These are phyloP conservation scores for Lophium mytilinum DNA, from an alignment of 495 filamentous ascomycete species.

Conservation along the genomic window DNA sequence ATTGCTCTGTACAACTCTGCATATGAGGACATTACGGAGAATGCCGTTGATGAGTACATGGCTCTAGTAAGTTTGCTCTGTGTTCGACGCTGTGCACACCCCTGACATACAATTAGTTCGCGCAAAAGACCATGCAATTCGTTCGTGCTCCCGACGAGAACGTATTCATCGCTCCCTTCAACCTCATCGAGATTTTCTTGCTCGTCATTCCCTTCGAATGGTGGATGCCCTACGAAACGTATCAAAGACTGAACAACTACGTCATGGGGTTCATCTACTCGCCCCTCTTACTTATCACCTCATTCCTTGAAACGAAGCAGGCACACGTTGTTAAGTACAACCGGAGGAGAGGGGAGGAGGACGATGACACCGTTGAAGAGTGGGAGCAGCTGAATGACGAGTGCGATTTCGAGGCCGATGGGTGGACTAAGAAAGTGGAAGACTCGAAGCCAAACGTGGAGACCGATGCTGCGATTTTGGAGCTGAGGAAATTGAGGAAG, in stretches of 20 bases:
- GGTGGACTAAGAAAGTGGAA: conserved; percentile 70
- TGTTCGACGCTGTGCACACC: neutral
- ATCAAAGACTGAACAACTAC: conserved; percentile 72
- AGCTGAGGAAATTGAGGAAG: conserved; percentile 58
- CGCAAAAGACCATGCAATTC: conserved; percentile 90
- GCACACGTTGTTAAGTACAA: conserved; percentile 64
- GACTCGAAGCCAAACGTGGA: conserved; percentile 69
- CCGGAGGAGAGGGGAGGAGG: conserved; percentile 70
- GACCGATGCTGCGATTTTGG: conserved; percentile 56
- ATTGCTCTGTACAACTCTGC: conserved; percentile 96
- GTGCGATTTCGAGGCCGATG: conserved; percentile 69
- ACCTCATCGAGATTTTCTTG: conserved; percentile 79
- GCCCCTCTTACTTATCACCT: conserved; percentile 72
- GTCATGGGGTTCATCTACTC: conserved; percentile 85
- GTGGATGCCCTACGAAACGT: conserved; percentile 67
- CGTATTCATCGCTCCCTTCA: conserved; percentile 90
- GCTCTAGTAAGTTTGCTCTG: conserved; percentile 44
- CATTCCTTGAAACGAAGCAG: conserved; percentile 61
- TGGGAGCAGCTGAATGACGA: conserved; percentile 77
- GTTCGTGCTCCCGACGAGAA: conserved; percentile 96
- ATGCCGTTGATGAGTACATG: conserved; percentile 91
- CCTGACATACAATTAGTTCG: conserved; percentile 30
- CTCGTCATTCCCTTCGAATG: conserved; percentile 83
- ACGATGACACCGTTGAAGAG: conserved; percentile 81
- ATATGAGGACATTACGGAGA: conserved; percentile 91